Evolutionary conservation across 179 eudicot genomes (phyloP).

Genomic region (Spergularia azorica): DNA sequence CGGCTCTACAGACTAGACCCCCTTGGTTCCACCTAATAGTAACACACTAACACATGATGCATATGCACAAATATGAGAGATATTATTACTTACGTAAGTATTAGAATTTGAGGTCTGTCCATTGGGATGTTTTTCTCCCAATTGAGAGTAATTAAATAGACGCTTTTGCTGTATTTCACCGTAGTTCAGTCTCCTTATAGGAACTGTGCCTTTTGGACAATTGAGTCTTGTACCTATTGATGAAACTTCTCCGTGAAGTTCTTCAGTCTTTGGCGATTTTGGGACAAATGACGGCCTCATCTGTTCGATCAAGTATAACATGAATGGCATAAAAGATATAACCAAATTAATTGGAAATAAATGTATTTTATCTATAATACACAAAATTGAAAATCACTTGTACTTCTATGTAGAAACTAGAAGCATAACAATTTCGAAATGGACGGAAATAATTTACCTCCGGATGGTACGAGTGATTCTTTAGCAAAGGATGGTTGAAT

Average conservation of each 20-base stretch:
- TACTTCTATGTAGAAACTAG: too few relatives aligned
- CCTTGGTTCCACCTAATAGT: too few relatives aligned
- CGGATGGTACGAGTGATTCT: slow-evolving; percentile 13
- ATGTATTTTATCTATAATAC: too few relatives aligned
- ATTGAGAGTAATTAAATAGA: slow-evolving; percentile 15
- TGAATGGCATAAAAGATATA: neutral
- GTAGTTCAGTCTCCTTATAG: slow-evolving; percentile 2
- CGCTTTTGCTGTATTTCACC: neutral
- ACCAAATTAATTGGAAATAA: too few relatives aligned
- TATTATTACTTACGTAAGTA: neutral
- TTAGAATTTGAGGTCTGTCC: neutral
- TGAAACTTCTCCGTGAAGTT: neutral
- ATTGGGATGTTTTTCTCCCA: slow-evolving; percentile 1
- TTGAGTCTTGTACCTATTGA: slow-evolving; percentile 12
- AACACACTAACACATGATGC: too few relatives aligned
- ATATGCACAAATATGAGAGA: too few relatives aligned
- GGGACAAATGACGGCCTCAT: slow-evolving; percentile 28
- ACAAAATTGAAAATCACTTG: too few relatives aligned
- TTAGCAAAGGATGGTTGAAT: slow-evolving; percentile 14
- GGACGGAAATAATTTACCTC: neutral
- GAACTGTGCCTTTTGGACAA: slow-evolving; percentile 32
- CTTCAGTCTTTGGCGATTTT: neutral
- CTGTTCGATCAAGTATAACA: neutral
- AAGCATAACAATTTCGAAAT: too few relatives aligned
- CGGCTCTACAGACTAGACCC: too few relatives aligned